phyloP scores from a whole-genome alignment of 352 stramenopile species.

The Phytophthora agathidicida region DNA sequence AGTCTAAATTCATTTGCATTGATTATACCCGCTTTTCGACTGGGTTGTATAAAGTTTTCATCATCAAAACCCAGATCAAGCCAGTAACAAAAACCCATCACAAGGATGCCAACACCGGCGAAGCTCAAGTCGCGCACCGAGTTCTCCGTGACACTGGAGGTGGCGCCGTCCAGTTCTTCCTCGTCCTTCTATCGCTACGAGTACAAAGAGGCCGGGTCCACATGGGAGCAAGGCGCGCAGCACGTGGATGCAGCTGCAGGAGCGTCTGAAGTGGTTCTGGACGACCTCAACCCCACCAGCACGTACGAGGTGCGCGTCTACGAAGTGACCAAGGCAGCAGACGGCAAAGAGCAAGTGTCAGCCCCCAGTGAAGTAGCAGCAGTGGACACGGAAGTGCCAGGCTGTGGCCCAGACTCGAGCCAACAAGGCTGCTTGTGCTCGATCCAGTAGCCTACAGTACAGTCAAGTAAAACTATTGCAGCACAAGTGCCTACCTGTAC shows the following conservation, averaged over 20 bases:
- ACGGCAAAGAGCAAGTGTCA: conserved; percentile 55
- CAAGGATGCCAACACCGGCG: conserved; percentile 33
- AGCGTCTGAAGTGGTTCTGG: conserved; percentile 63
- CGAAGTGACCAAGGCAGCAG: conserved; percentile 43
- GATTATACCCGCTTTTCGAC: too few species aligned
- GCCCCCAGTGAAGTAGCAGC: conserved; percentile 72
- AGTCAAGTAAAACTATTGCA: conserved; percentile 23
- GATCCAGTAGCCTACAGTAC: conserved; percentile 43
- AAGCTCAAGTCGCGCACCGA: conserved; percentile 80
- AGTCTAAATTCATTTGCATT: background rate
- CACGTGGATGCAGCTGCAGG: conserved; percentile 47
- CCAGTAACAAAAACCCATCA: too few species aligned
- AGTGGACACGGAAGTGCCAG: conserved; percentile 88
- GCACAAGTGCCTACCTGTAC: too few species aligned
- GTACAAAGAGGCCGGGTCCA: conserved; percentile 66
- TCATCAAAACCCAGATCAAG: too few species aligned
- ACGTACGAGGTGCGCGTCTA: conserved; percentile 89
- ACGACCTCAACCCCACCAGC: conserved; percentile 89
- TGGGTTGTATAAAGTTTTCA: too few species aligned
- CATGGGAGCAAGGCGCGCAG: conserved; percentile 41
- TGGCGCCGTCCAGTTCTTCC: conserved; percentile 39
- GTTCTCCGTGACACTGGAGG: conserved; percentile 81
- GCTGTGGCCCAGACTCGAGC: conserved; percentile 68
- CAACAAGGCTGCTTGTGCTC: conserved; percentile 48
- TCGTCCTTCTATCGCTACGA: conserved; percentile 66